These are phyloP conservation scores for Macrotyloma uniflorum DNA, from an alignment of 306 rosid genomes.

Conservation along the genomic window DNA sequence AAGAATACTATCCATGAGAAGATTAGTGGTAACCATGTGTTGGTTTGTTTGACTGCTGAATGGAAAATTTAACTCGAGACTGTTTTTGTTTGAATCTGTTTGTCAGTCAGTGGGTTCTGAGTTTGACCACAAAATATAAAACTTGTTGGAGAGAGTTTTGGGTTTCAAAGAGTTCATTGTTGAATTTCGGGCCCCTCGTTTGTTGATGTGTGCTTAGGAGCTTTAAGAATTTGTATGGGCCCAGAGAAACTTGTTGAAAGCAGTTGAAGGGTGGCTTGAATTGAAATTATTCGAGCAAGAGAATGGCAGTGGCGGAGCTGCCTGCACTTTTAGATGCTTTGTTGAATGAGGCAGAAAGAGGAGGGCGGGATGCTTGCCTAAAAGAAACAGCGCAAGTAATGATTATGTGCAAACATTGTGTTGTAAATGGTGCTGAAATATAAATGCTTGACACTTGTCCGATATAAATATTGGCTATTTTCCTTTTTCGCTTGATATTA, in stretches of 20 bases:
- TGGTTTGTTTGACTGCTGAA: conserved; percentile 6
- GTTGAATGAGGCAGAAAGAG: not conserved
- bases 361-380: not conserved
- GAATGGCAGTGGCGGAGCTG: not conserved
- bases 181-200: not conserved
- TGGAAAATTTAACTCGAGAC: not conserved
- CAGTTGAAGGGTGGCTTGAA: conserved; percentile 8
- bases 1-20: not conserved
- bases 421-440: not conserved
- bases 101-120: conserved; percentile 8
- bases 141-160: not conserved
- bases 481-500: not conserved
- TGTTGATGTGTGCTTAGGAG: conserved; percentile 4
- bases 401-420: not conserved
- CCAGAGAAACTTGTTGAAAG: not conserved
- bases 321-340: not conserved
- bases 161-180: not conserved
- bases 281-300: not conserved
- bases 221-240: not conserved
- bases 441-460: not conserved
- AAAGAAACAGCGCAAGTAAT: not conserved
- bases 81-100: not conserved
- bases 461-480: not conserved
- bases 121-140: not conserved
- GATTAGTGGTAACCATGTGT: not conserved